phyloP scores from a whole-genome alignment of 2,329 filamentous ascomycete genomes.

The Aciculosporium take region DNA sequence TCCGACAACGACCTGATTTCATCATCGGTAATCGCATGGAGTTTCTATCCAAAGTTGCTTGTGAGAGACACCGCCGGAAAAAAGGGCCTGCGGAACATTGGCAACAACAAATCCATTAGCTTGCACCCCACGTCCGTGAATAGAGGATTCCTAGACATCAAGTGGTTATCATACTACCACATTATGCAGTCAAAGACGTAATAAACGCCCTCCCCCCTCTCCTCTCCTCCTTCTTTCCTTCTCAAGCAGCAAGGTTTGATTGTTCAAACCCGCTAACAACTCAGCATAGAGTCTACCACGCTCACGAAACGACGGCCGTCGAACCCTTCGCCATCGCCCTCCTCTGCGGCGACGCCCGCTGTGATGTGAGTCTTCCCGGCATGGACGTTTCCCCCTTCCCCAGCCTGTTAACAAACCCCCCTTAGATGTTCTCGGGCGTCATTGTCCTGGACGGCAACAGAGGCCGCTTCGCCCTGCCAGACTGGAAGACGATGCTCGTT shows the following conservation, averaged over 20 bases:
- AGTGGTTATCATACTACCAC: constrained; percentile 89
- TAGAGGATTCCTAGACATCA: constrained; percentile 50
- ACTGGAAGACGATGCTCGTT: constrained; percentile 87
- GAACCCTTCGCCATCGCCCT: constrained; percentile 74
- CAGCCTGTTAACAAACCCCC: not conserved
- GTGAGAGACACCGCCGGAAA: constrained; percentile 53
- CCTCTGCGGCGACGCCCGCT: constrained; percentile 77
- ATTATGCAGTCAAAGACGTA: constrained; percentile 86
- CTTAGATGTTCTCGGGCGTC: constrained; percentile 70
- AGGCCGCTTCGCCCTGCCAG: constrained; percentile 64
- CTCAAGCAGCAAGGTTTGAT: not conserved
- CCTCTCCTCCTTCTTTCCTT: not conserved
- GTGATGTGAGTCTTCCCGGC: constrained; percentile 44
- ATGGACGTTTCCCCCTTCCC: not conserved
- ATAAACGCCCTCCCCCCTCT: constrained; percentile 13
- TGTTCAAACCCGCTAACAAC: constrained; percentile 7
- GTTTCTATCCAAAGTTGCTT: constrained; percentile 89
- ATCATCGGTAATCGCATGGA: constrained; percentile 76
- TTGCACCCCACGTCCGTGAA: constrained; percentile 85
- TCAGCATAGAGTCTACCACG: constrained; percentile 60
- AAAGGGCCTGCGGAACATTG: constrained; percentile 79
- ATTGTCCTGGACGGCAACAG: constrained; percentile 79
- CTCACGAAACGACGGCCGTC: constrained; percentile 71
- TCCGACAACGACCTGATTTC: constrained; percentile 69
- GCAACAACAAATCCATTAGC: constrained; percentile 82